Evolutionary conservation across 2,329 filamentous ascomycete genomes (phyloP), one percentile per base, ranked within the genome.

Genomic region (Graphiopsis chlorocephala): DNA sequence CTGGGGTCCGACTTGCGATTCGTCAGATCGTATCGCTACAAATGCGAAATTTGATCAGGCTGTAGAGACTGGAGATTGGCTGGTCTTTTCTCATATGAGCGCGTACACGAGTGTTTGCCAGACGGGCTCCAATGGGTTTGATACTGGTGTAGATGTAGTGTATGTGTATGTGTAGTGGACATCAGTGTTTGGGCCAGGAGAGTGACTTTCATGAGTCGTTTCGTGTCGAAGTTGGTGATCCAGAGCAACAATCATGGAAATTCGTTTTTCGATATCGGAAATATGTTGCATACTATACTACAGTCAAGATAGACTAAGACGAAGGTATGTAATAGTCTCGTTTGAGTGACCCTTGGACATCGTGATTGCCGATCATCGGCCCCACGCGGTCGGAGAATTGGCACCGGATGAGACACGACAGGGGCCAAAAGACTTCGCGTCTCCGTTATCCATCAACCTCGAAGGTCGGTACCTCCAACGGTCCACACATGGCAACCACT

Each of bases 331-430:
- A n/a, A n/a, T n/a, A n/a, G n/a, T n/a, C n/a, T 45, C 23, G 38
- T 11, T 20, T 6, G 17, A n/a, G 38, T 45, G n/a, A n/a, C n/a
- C n/a, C n/a, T 10, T n/a, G 14, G 7, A 42, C n/a, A 17, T 20
- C 38, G 6, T 29, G n/a, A 31, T n/a, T 25, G 50, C 17, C 50
- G 50, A 53, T 53, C 50, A 53, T 31, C 50, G 50, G 50, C 50
- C 50, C 50, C 50, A 31, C 50, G 15, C n/a, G 8, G 8, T 56
- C 53, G 53, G 53, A 56, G 29, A 56, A 56, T 56, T 56, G 53
- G 53, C 53, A 26, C 29, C 53, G 53, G 53, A 33, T 56, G 31
- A 33, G 31, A 31, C n/a, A 53, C 26, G 2, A 10, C 26, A 17
- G 8, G n/a, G n/a, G 2, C 12, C 45, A 20, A n/a, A 20, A 23